Conservation (phyloP, 2,329 filamentous ascomycete species). For the Microcyclospora pomicola region DNA sequence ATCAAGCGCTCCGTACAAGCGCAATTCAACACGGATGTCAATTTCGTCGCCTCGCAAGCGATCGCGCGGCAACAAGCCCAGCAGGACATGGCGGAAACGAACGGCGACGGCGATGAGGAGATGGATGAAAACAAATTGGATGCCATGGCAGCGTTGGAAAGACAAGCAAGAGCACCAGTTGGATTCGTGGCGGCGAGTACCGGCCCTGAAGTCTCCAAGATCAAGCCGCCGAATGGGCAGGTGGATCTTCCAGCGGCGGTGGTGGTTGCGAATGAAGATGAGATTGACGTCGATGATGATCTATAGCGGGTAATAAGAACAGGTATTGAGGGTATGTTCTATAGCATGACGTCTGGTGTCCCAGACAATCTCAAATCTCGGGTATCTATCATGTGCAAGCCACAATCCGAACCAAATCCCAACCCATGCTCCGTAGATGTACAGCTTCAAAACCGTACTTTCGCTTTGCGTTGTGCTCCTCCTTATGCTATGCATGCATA, state of each 20-base stretch:
- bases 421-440: too few species aligned
- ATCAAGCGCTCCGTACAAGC: constrained; percentile 96
- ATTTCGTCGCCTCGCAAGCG: constrained; percentile 93
- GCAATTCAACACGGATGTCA: constrained; percentile 97
- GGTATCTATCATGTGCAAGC: too few species aligned
- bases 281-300: constrained; percentile 24
- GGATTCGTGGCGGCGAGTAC: constrained; percentile 85
- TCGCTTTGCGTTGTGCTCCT: too few species aligned
- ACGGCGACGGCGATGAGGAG: constrained; percentile 30
- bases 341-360: neutral
- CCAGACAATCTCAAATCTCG: too few species aligned
- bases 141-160: constrained; percentile 79
- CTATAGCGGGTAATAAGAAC: constrained; percentile 7
- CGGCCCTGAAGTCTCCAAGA: constrained; percentile 22
- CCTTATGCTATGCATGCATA: too few species aligned
- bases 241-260: neutral
- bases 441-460: too few species aligned
- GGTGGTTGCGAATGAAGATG: constrained; percentile 14
- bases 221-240: constrained; percentile 4
- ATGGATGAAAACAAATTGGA: constrained; percentile 46
- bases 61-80: constrained; percentile 61
- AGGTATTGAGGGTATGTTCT: too few species aligned
- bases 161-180: constrained; percentile 72
- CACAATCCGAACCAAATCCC: too few species aligned
- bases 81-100: constrained; percentile 18